Base-by-base conservation (phyloP, 306 rosid genomes). In the Trichosanthes cucumerina region DNA sequence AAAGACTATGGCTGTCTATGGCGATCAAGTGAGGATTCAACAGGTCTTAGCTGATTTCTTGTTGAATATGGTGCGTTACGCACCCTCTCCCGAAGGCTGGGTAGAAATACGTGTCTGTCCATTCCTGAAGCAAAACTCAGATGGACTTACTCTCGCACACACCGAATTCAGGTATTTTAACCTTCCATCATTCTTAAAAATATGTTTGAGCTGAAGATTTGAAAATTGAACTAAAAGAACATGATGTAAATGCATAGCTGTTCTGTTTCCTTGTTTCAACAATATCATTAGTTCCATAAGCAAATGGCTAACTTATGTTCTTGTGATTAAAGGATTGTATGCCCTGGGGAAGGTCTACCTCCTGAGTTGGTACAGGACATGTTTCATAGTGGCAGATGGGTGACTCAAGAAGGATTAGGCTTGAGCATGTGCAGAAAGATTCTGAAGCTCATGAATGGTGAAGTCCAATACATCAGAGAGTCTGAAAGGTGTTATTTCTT, bases 321-420 rank as follows among this genome's bases (percentile, higher is more conserved):
- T 81, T 68, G 1, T 79, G 79, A 76, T 82, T 84, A 1, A 90
- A 93, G 98, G 92, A 87, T 96, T 81, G 96, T 86, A 66, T 92
- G 97, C 88, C 98, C 99, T 4, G 99, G 99, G 54, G 94, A 96
- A 83, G 99, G 99, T 83, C 90, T 96, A 78, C 98, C 99, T 5
- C 81, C 97, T 53, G 97, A 91, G 59, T 76, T 91, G 90, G 80
- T 96, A 85, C 97, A 93, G 75, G 99, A 96, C 88, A 92, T 96
- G 99, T 93, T 92, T 80, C 96, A 93, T 54, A 86, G 86, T 84
- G 88, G 90, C 75, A 80, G 78, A 63, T 92, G 99, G 97, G 84
- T 66, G 88, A 92, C 90, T 85, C 94, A 87, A 81, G 99, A 92
- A 82, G 99, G 99, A 44, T 82, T 92, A 53, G 99, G 96, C 77